Base-by-base conservation (phyloP, 176 grass and related monocot species). In the Puya raimondii region DNA sequence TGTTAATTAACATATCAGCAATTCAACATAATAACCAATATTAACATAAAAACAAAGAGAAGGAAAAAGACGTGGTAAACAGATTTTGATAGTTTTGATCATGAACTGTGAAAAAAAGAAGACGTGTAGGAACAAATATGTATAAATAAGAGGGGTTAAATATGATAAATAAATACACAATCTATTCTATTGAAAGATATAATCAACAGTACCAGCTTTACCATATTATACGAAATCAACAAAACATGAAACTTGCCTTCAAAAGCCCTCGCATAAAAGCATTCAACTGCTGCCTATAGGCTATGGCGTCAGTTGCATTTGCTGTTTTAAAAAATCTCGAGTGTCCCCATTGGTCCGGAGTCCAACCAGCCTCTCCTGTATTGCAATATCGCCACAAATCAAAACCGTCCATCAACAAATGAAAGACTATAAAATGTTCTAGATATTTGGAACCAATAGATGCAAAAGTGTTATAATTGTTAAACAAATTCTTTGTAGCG, bases 281-380 rank as follows among this genome's bases (percentile, higher is more conserved):
- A 77, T 72, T 88, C 72, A 99, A 75, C 26, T 91, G 89, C 23
- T 99, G 90, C 47, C 90, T 84, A 64, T 91, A 88, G 48, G 79
- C 84, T 74, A 74, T 79, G 69, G 83, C 82, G 78, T 99, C 95
- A 0, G 82, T 64, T 48, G 81, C 70, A 79, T 90, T 93, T 42
- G 84, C 49, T 75, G 87, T 75, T 57, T 88, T 82, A 63, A 42
- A 42, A 42, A 86, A 88, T 90, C 77, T 99, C 75, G 95, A 99
- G 82, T 93, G 87, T 13, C 95, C 95, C 95, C 87, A 93, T 12
- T 93, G 95, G 57, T 99, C 95, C 65, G 84, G 80, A 25, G 95
- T 93, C 95, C 95, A 99, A 23, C 95, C 95, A 77, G 95, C 95
- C 79, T 94, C 95, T 72, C 74, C 95, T 99, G 68, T 68, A 76